Conservation (phyloP, 352 stramenopile species). For the Peronospora tabacina region DNA sequence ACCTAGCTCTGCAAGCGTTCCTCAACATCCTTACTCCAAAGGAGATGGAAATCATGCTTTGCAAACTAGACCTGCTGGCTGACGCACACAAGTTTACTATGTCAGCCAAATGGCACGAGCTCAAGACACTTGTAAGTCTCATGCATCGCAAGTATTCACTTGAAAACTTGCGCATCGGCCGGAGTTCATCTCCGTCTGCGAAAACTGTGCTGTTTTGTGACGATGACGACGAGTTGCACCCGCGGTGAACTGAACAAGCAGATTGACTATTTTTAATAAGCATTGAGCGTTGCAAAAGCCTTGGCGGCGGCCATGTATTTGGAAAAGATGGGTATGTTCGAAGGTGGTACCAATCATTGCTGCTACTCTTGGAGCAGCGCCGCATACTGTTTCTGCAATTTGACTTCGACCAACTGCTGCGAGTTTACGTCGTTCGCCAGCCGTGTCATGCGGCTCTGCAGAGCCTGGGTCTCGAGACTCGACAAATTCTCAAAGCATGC, state of each 20-base stretch:
- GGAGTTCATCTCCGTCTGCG: constrained; percentile 28
- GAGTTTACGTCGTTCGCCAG: constrained; percentile 69
- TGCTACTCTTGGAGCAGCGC: constrained; percentile 30
- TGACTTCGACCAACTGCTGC: constrained; percentile 66
- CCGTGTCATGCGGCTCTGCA: constrained; percentile 54
- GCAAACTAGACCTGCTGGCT: constrained; percentile 64
- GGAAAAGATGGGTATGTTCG: not conserved
- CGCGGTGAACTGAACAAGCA: constrained; percentile 7
- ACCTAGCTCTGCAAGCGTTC: constrained; percentile 70
- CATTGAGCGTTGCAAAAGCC: not conserved
- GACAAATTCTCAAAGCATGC: constrained; percentile 58
- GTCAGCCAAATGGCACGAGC: constrained; percentile 78
- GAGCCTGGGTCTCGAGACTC: constrained; percentile 41
- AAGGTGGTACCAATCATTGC: constrained; percentile 4
- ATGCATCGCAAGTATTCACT: constrained; percentile 83
- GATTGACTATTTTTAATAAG: not conserved
- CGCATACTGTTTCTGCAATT: constrained; percentile 74
- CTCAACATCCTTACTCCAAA: constrained; percentile 63
- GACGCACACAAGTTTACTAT: constrained; percentile 71
- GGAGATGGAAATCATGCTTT: constrained; percentile 60
- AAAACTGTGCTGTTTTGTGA: constrained; percentile 45
- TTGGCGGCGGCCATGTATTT: not conserved
- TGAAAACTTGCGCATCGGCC: constrained; percentile 65
- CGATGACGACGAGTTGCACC: constrained; percentile 17
- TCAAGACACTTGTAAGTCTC: constrained; percentile 78